Percentiles rank a stretch among this genome's conserved stretches.
These are phyloP conservation scores for Suillus lakei DNA, from an alignment of 768 basidiomycete genomes.

Conservation along the genomic window DNA sequence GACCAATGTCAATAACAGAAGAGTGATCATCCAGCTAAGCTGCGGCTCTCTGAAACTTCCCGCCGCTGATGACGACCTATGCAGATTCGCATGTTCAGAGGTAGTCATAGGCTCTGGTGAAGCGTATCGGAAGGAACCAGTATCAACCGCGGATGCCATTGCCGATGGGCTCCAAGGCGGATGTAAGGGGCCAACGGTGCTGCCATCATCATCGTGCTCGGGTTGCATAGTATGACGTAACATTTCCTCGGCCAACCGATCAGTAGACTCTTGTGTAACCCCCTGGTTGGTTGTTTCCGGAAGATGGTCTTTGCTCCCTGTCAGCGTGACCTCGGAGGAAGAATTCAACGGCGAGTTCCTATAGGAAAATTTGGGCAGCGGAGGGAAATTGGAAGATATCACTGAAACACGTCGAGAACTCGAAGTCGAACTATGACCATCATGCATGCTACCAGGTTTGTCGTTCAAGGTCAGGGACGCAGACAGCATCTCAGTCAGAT, in stretches of 20 bases:
- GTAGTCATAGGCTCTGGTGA: slow-evolving; percentile 19
- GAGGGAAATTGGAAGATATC: slow-evolving; percentile 18
- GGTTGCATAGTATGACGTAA: neutral
- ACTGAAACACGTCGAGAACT: slow-evolving; percentile 12
- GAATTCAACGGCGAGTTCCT: slow-evolving; percentile 23
- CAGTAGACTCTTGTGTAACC: slow-evolving; percentile 16
- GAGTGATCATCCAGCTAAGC: slow-evolving; percentile 61
- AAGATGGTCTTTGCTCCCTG: slow-evolving; percentile 8
- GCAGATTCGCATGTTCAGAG: slow-evolving; percentile 19
- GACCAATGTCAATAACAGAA: slow-evolving; percentile 58
- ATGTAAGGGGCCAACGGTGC: slow-evolving; percentile 6
- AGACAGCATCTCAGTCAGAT: slow-evolving; percentile 29
- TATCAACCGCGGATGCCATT: slow-evolving; percentile 14
- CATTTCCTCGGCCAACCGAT: slow-evolving; percentile 30
- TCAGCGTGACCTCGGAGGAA: slow-evolving; percentile 32
- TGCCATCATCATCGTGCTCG: slow-evolving; percentile 6
- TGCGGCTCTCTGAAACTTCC: slow-evolving; percentile 51
- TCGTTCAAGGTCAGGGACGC: slow-evolving; percentile 22
- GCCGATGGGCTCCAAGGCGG: slow-evolving; percentile 19
- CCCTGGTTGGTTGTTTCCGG: slow-evolving; percentile 14
- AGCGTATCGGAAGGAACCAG: slow-evolving; percentile 6
- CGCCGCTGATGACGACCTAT: slow-evolving; percentile 16
- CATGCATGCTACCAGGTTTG: slow-evolving; percentile 20
- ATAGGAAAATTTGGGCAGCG: slow-evolving; percentile 13
- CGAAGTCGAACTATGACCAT: slow-evolving; percentile 25